Conservation (phyloP, 345 rosid genomes). For the Eucalyptus guilfoylei region DNA sequence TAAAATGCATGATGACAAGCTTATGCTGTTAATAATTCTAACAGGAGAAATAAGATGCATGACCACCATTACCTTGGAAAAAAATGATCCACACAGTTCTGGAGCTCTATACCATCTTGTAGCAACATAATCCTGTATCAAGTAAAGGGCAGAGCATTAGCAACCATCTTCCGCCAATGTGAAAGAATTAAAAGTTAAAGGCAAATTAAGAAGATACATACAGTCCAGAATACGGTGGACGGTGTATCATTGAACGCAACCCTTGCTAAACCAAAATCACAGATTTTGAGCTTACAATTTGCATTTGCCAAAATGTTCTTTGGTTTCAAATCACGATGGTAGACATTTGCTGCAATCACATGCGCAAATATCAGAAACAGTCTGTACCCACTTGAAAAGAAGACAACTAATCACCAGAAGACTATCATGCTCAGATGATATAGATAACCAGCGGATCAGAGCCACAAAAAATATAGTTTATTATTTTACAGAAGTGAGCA, state of each 20-base stretch:
- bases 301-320: constrained; percentile 98
- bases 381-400: not conserved
- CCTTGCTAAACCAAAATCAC: constrained; percentile 95
- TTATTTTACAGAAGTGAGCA: not conserved
- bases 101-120: constrained; percentile 99
- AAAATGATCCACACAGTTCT: constrained; percentile 97
- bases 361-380: not conserved
- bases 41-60: not conserved
- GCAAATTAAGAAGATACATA: constrained; percentile 9
- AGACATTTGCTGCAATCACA: constrained; percentile 75
- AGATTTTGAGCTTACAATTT: constrained; percentile 88
- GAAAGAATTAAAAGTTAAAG: not conserved
- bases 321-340: constrained; percentile 90
- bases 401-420: not conserved
- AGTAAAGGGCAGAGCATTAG: not conserved
- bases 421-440: not conserved
- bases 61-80: constrained; percentile 56
- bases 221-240: constrained; percentile 89
- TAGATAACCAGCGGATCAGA: not conserved
- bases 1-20: not conserved
- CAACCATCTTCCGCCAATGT: not conserved
- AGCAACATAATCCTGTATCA: constrained; percentile 82
- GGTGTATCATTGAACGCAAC: constrained; percentile 94
- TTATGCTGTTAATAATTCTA: not conserved
- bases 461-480: not conserved